Percentiles rank a stretch among this genome's conserved stretches.
phyloP scores from a whole-genome alignment of 129 eudicot genomes.

The Flaveria sonorensis region DNA sequence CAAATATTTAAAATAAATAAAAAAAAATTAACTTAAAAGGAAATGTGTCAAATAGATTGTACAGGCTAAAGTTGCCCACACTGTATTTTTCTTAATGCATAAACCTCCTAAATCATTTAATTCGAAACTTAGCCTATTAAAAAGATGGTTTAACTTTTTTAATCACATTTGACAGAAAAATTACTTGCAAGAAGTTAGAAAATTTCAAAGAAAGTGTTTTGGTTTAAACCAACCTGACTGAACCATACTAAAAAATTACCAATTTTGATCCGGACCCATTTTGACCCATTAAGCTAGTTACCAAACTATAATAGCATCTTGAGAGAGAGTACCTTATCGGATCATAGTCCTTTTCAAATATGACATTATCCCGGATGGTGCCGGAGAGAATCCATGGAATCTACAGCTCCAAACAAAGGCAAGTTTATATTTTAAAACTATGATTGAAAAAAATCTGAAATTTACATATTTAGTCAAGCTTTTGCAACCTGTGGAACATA shows the following conservation, averaged over 20 bases:
- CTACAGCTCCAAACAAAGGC: conserved; percentile 41
- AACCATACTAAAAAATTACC: neutral
- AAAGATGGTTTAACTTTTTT: neutral
- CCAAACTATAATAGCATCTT: conserved; percentile 11
- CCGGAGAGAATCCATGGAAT: conserved; percentile 97
- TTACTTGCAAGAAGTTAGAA: neutral
- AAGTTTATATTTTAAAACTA: conserved; percentile 17
- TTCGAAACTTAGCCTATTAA: neutral
- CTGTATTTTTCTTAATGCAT: neutral
- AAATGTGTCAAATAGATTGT: neutral
- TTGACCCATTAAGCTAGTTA: conserved; percentile 4
- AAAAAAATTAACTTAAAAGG: neutral
- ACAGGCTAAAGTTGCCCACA: neutral
- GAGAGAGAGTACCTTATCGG: conserved; percentile 53
- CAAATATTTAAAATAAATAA: neutral
- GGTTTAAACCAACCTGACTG: neutral
- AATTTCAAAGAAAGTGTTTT: neutral
- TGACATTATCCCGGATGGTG: conserved; percentile 77
- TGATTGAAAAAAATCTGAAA: neutral
- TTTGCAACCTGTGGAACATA: conserved; percentile 86
- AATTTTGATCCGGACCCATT: neutral
- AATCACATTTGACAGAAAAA: neutral
- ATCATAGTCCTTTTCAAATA: conserved; percentile 68
- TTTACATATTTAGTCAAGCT: neutral
- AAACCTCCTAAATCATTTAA: neutral